These are phyloP conservation scores for Pichia nanzhaoensis DNA, from an alignment of 805 yeast species.

Conservation along the genomic window DNA sequence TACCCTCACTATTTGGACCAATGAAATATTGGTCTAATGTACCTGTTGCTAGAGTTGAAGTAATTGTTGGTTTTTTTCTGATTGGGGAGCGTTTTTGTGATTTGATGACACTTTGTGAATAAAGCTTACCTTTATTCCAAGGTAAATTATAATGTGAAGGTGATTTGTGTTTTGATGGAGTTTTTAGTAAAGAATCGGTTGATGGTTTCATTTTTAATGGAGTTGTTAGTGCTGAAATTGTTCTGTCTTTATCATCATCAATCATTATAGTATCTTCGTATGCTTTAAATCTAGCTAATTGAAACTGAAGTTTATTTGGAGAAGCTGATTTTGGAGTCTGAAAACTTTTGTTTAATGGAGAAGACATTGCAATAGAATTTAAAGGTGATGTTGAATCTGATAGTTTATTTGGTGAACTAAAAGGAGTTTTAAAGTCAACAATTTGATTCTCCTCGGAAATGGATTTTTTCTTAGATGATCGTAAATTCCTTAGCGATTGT, in stretches of 20 bases:
- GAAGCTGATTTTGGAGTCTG: slow-evolving; percentile 19
- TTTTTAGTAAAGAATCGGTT: slow-evolving; percentile 17
- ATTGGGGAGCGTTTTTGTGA: slow-evolving; percentile 41
- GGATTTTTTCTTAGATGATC: neutral
- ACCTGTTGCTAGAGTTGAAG: slow-evolving; percentile 81
- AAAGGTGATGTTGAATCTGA: slow-evolving; percentile 12
- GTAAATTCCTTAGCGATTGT: neutral
- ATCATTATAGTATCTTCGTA: slow-evolving; percentile 4
- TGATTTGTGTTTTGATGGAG: slow-evolving; percentile 26
- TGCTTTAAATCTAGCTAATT: neutral
- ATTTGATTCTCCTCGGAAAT: neutral
- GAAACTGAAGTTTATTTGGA: slow-evolving; percentile 16
- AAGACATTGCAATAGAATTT: slow-evolving; percentile 7
- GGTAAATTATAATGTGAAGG: slow-evolving; percentile 27
- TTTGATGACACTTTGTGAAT: slow-evolving; percentile 25
- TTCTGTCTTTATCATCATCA: slow-evolving; percentile 11
- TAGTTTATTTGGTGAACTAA: slow-evolving; percentile 6
- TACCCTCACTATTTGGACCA: slow-evolving; percentile 69
- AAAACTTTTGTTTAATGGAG: slow-evolving; percentile 30
- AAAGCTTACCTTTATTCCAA: slow-evolving; percentile 27
- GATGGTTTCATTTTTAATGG: slow-evolving; percentile 24
- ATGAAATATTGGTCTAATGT: slow-evolving; percentile 75
- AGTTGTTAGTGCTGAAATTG: slow-evolving; percentile 17
- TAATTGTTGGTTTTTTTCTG: slow-evolving; percentile 42
- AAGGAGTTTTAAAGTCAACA: neutral